A percentile compares a stretch with the other conserved stretches of the same genome.
These are phyloP conservation scores for Aureobasidium musti DNA, from an alignment of 2,329 filamentous ascomycete genomes.

Conservation along the genomic window DNA sequence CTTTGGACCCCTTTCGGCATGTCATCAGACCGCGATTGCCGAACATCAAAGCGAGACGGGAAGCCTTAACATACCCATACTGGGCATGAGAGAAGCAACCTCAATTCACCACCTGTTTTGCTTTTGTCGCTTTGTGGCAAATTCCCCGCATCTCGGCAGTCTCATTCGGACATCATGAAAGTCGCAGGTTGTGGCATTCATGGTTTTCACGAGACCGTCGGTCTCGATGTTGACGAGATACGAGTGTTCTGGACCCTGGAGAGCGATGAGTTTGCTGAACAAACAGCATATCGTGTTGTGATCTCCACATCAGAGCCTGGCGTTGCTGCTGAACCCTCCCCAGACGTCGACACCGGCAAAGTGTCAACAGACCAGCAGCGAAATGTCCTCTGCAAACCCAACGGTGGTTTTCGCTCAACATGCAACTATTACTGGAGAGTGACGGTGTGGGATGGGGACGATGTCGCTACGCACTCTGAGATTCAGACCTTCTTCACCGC, in stretches of 20 bases:
- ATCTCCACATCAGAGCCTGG: constrained; percentile 26
- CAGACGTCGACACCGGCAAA: constrained; percentile 22
- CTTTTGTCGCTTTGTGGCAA: background rate
- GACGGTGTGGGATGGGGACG: constrained; percentile 44
- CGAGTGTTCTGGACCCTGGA: constrained; percentile 44
- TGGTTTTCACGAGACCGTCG: constrained; percentile 45
- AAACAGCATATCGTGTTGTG: constrained; percentile 41
- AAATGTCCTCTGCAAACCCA: constrained; percentile 38
- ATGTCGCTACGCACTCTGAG: constrained; percentile 34
- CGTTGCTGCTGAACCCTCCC: background rate
- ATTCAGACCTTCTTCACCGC: constrained; percentile 46
- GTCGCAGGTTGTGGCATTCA: constrained; percentile 45
- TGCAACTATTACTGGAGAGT: constrained; percentile 45
- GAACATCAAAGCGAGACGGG: background rate
- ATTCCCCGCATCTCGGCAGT: background rate
- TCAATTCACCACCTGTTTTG: too few species aligned
- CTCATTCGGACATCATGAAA: constrained; percentile 25
- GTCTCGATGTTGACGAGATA: constrained; percentile 46
- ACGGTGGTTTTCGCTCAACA: constrained; percentile 43
- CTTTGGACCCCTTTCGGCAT: background rate
- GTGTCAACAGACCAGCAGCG: constrained; percentile 36
- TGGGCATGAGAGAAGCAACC: too few species aligned
- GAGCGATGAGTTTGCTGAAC: constrained; percentile 39
- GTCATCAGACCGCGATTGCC: background rate
- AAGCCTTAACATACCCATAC: background rate